Percentiles rank a stretch among this genome's conserved stretches.
These are phyloP conservation scores for Cyclocybe cylindracea DNA, from an alignment of 768 basidiomycete genomes.

Conservation along the genomic window DNA sequence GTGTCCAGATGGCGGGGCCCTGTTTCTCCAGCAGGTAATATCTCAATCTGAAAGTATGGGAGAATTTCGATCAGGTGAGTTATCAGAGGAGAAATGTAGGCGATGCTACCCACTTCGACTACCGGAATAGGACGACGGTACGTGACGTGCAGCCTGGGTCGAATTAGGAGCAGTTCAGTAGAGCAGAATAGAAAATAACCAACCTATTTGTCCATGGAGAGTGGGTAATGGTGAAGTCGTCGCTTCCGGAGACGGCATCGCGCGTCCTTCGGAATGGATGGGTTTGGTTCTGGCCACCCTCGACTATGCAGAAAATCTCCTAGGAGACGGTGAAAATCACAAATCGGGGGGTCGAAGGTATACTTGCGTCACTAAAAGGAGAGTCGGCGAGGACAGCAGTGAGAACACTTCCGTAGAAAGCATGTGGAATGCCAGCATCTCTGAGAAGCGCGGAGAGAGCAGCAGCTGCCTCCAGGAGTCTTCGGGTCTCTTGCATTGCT, in stretches of 20 bases:
- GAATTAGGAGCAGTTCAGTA: slow-evolving; percentile 4
- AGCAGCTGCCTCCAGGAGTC: slow-evolving; percentile 76
- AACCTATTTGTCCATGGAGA: slow-evolving; percentile 90
- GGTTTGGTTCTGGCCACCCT: slow-evolving; percentile 58
- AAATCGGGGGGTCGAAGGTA: slow-evolving; percentile 1
- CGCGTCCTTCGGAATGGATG: slow-evolving; percentile 83
- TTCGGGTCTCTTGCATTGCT: slow-evolving; percentile 67
- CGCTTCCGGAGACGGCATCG: slow-evolving; percentile 66
- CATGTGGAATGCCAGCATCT: slow-evolving; percentile 65
- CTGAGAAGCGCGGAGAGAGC: slow-evolving; percentile 70
- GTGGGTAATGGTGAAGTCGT: slow-evolving; percentile 64
- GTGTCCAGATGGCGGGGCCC: slow-evolving; percentile 75
- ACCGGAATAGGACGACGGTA: slow-evolving; percentile 78
- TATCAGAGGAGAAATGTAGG: slow-evolving; percentile 5
- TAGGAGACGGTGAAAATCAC: slow-evolving; percentile 24
- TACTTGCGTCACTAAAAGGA: slow-evolving; percentile 65
- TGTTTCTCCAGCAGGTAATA: slow-evolving; percentile 77
- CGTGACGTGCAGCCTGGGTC: slow-evolving; percentile 64
- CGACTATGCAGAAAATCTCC: slow-evolving; percentile 87
- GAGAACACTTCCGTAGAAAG: slow-evolving; percentile 77
- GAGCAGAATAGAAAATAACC: slow-evolving; percentile 14
- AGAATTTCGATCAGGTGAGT: slow-evolving; percentile 8
- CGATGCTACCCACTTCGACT: slow-evolving; percentile 58
- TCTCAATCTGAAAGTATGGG: slow-evolving; percentile 63
- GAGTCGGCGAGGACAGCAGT: slow-evolving; percentile 69